phyloP scores from a whole-genome alignment of 148 eudicot genomes.

The Chenopodium formosanum region DNA sequence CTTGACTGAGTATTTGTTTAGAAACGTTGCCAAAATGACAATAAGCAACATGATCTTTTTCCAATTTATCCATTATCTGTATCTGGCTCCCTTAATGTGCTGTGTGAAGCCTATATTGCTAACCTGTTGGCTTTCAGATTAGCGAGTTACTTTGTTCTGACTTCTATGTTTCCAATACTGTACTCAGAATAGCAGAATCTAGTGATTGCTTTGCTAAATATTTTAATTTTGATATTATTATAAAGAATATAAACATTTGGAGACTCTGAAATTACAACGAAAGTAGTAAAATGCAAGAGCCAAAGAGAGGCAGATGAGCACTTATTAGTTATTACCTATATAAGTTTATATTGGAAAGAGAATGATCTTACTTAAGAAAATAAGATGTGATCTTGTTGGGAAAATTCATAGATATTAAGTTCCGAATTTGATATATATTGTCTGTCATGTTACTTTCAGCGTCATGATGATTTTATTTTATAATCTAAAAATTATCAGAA shows the following conservation, averaged over 20 bases:
- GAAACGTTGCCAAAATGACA: background rate
- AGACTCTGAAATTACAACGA: background rate
- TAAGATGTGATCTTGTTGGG: background rate
- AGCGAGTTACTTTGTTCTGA: background rate
- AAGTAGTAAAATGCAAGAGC: background rate
- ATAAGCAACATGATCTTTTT: background rate
- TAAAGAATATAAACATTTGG: background rate
- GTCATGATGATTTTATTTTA: background rate
- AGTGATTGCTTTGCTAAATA: background rate
- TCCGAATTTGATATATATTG: background rate
- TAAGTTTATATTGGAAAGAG: background rate
- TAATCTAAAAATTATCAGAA: background rate
- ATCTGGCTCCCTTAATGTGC: conserved; percentile 7
- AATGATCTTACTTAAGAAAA: background rate
- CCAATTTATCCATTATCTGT: background rate
- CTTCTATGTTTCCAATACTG: background rate
- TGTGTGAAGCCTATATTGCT: background rate
- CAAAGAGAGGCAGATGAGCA: background rate
- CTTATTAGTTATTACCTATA: background rate
- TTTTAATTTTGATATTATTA: background rate
- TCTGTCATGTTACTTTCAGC: background rate
- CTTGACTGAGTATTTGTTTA: background rate
- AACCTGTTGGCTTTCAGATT: background rate
- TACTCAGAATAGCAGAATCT: background rate
- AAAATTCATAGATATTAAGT: background rate